phyloP scores from a whole-genome alignment of 176 grass and related monocot genomes.

The Urochloa ruziziensis region DNA sequence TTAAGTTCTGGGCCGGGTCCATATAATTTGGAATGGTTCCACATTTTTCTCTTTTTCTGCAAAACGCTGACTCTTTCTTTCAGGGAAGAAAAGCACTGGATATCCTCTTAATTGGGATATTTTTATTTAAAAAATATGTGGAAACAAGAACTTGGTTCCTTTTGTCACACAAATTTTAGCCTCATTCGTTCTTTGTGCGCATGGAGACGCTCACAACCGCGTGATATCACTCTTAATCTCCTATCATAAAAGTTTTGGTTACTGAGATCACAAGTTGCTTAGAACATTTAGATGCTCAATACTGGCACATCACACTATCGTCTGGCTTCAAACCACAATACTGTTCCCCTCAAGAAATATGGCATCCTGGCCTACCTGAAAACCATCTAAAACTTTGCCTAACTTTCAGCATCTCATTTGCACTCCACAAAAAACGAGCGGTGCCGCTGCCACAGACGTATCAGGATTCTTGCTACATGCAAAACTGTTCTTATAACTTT shows the following conservation, averaged over 20 bases:
- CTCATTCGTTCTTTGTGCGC: background rate
- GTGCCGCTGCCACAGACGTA: background rate
- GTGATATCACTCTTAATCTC: too few relatives aligned
- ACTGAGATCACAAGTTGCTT: too few relatives aligned
- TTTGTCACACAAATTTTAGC: background rate
- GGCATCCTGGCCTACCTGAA: background rate
- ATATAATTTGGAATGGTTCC: background rate
- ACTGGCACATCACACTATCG: background rate
- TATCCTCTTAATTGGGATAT: background rate
- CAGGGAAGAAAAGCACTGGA: too few relatives aligned
- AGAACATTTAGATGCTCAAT: too few relatives aligned
- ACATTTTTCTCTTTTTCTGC: background rate
- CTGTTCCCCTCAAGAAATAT: background rate
- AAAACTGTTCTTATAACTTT: background rate
- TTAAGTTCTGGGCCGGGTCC: background rate
- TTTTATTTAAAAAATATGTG: background rate
- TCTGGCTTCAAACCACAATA: background rate
- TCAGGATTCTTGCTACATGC: background rate
- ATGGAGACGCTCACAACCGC: background rate
- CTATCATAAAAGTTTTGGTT: too few relatives aligned
- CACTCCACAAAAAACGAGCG: background rate
- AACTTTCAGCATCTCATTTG: slow-evolving; percentile 4
- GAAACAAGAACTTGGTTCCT: background rate
- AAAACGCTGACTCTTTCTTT: background rate
- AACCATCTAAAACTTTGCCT: background rate